Evolutionary conservation across 768 basidiomycete species (phyloP).

Genomic region (Coprinopsis cinerea): DNA sequence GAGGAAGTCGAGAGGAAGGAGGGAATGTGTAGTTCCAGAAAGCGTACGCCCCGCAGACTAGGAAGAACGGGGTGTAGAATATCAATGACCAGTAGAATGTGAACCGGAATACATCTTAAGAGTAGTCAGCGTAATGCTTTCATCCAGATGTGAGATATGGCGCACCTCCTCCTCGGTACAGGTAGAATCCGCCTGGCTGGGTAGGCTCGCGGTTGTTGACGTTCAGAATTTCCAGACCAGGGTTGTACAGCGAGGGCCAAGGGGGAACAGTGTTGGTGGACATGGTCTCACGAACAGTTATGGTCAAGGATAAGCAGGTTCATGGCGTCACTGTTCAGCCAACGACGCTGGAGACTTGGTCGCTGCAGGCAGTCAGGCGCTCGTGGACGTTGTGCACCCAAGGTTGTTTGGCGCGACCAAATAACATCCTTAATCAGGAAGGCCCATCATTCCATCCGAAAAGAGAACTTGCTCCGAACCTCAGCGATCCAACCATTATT

Average conservation of each 20-base stretch:
- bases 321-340: background rate
- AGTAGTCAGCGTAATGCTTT: background rate
- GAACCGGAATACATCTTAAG: slow-evolving; percentile 44
- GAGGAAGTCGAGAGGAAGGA: slow-evolving; percentile 17
- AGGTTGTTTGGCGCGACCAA: no score
- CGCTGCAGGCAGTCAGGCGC: no score
- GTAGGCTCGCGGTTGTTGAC: slow-evolving; percentile 33
- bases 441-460: no score
- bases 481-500: no score
- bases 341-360: background rate
- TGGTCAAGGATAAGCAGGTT: background rate
- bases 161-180: slow-evolving; percentile 35
- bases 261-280: background rate
- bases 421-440: no score
- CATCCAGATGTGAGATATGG: background rate
- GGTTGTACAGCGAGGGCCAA: slow-evolving; percentile 50
- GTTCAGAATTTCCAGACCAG: slow-evolving; percentile 41
- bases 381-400: no score
- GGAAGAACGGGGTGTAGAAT: slow-evolving; percentile 45
- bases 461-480: no score
- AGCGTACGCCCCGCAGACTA: slow-evolving; percentile 42
- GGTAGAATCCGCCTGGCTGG: slow-evolving; percentile 38
- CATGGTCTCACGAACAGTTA: no score
- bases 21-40: slow-evolving; percentile 49
- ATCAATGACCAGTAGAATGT: slow-evolving; percentile 48